Percentiles rank a stretch among this genome's conserved stretches.
These are phyloP conservation scores for Yamadazyma sp. DNA, from an alignment of 1,139 yeast species.

Conservation along the genomic window DNA sequence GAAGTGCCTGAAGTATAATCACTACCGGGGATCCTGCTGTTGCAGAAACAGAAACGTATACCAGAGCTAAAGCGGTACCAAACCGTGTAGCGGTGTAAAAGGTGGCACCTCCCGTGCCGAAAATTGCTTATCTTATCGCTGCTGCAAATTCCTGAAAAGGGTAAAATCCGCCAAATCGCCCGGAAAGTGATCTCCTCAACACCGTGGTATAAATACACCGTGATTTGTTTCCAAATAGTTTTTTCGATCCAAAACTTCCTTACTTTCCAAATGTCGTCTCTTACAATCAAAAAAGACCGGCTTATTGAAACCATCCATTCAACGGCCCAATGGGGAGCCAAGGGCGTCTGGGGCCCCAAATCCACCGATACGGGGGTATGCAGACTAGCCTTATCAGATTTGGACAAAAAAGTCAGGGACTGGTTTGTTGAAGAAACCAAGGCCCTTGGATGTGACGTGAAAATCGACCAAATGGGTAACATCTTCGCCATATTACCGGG, in stretches of 20 bases:
- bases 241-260: background rate
- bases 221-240: no score
- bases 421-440: slow-evolving; percentile 61
- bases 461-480: slow-evolving; percentile 63
- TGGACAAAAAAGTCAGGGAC: slow-evolving; percentile 64
- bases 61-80: no score
- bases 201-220: background rate
- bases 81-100: no score
- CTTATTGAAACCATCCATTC: slow-evolving; percentile 52
- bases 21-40: no score
- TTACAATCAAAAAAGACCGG: slow-evolving; percentile 16
- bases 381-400: slow-evolving; percentile 59
- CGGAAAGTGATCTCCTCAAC: background rate
- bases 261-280: background rate
- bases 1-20: no score
- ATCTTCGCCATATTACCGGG: slow-evolving; percentile 69
- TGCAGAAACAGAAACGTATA: no score
- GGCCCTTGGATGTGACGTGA: slow-evolving; percentile 55
- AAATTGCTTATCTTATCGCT: background rate
- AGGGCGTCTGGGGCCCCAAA: slow-evolving; percentile 59
- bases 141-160: background rate
- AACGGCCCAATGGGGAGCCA: slow-evolving; percentile 65
- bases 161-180: background rate
- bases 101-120: background rate
- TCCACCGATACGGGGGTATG: slow-evolving; percentile 61